Evolutionary conservation across 805 yeast genomes (phyloP), one percentile per base, ranked within the genome.

Genomic region (Martiniozyma abietophila): DNA sequence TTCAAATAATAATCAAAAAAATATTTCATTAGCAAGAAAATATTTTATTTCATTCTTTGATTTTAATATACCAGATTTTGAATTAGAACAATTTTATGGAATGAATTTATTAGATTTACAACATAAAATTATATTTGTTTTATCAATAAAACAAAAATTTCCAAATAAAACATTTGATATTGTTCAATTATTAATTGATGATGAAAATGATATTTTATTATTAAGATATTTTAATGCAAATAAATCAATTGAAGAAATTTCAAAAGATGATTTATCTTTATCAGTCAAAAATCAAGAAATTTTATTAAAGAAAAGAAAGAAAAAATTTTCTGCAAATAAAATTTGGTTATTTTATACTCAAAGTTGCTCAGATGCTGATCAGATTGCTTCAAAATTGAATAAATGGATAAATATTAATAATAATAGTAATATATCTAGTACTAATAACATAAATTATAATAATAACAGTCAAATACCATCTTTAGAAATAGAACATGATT

Each of bases 331-430:
- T 15, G 49, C 62, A 6, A 47, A 40, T 32, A 54, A 48, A 32
- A 45, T 37, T 17, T 48, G 49, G 36, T 67, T 72, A 32, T 69
- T 85, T 34, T 83, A 94, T 54, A 80, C 92, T 2, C 94, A 86
- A 51, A 74, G 80, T 7, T 80, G 80, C 29, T 68, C 64, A 18
- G 95, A 85, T 49, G 58, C 56, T 6, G 49, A 47, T 17, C 49
- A 49, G 6, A 21, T 42, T 49, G 60, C 58, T 31, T 27, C 33
- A 38, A 42, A 29, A 21, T 16, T 42, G 3, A 33, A 19, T 14
- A 16, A 19, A 7, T 42, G 43, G 45, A 17, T 36, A n/a, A n/a
- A n/a, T n/a, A n/a, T n/a, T n/a, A n/a, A n/a, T n/a, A n/a, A n/a
- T n/a, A n/a, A n/a, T n/a, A n/a, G n/a, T n/a, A n/a, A n/a, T n/a